Percentiles rank a stretch among this genome's conserved stretches.
Evolutionary conservation across 805 yeast species (phyloP).

Genomic region (Barnettozyma sp.): DNA sequence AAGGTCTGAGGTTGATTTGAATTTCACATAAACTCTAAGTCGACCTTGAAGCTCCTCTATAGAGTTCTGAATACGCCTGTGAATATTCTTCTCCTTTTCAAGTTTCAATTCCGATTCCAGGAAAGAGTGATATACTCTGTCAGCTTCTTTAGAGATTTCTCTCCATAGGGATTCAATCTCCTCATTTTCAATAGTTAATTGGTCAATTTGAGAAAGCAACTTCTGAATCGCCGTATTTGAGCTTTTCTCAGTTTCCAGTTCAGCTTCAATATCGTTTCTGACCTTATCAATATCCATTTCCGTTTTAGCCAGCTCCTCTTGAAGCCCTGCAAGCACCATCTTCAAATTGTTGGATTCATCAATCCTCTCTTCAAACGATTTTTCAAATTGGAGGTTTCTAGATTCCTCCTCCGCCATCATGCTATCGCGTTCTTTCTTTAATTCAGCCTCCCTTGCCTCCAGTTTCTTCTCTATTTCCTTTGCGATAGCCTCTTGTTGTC

Average conservation of each 20-base stretch:
- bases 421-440: not conserved
- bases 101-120: conserved; percentile 25
- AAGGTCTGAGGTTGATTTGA: not conserved
- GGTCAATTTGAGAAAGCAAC: conserved; percentile 17
- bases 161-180: conserved; percentile 18
- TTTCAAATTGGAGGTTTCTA: conserved; percentile 10
- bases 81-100: conserved; percentile 31
- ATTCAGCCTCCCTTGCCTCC: not conserved
- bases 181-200: conserved; percentile 20
- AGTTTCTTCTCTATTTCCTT: conserved; percentile 2
- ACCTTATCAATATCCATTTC: conserved; percentile 4
- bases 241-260: not conserved
- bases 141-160: conserved; percentile 20
- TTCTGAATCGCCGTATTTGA: not conserved
- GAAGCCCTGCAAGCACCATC: conserved; percentile 13
- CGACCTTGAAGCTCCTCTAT: conserved; percentile 35
- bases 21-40: conserved; percentile 23
- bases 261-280: conserved; percentile 3
- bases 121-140: conserved; percentile 19
- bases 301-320: conserved; percentile 8
- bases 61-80: conserved; percentile 42
- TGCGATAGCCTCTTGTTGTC: not conserved
- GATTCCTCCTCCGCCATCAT: conserved; percentile 10
- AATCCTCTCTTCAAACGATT: conserved; percentile 14
- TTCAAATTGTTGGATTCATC: conserved; percentile 20